These are phyloP conservation scores for Phytophthora hybrid DNA, from an alignment of 352 stramenopile genomes.

Conservation along the genomic window DNA sequence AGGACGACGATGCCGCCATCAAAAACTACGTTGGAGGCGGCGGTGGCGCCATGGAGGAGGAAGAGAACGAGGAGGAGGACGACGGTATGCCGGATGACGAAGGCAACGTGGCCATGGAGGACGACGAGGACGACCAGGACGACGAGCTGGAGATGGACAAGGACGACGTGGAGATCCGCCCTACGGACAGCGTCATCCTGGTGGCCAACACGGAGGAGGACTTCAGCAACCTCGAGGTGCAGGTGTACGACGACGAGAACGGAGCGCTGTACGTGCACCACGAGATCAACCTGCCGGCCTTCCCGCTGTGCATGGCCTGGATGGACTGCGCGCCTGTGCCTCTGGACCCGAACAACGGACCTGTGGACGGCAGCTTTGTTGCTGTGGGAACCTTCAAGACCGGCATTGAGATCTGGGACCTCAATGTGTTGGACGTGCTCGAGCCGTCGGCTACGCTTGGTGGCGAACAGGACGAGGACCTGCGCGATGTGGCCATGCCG, in stretches of 20 bases:
- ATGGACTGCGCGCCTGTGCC: slow-evolving; percentile 92
- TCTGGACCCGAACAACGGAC: slow-evolving; percentile 62
- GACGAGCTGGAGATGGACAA: slow-evolving; percentile 82
- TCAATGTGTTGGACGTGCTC: slow-evolving; percentile 99
- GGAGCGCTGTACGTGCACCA: slow-evolving; percentile 99
- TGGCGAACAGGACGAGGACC: slow-evolving; percentile 89
- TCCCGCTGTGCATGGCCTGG: slow-evolving; percentile 98
- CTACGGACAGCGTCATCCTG: slow-evolving; percentile 95
- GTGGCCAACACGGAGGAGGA: slow-evolving; percentile 98
- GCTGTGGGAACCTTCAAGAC: slow-evolving; percentile 99
- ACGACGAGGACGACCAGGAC: slow-evolving; percentile 70
- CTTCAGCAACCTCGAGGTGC: slow-evolving; percentile 98
- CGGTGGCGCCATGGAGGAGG: slow-evolving; percentile 46
- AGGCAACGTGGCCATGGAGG: slow-evolving; percentile 62
- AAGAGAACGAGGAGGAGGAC: slow-evolving; percentile 40
- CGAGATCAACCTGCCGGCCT: slow-evolving; percentile 99
- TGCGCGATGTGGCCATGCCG: slow-evolving; percentile 82
- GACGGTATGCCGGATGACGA: slow-evolving; percentile 45
- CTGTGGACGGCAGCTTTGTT: slow-evolving; percentile 95
- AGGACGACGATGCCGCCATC: slow-evolving; percentile 85
- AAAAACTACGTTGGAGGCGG: slow-evolving; percentile 75
- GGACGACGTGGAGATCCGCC: slow-evolving; percentile 95
- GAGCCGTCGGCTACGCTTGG: slow-evolving; percentile 96
- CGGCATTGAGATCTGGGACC: slow-evolving; percentile 99
- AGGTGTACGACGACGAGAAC: slow-evolving; percentile 98